phyloP scores from a whole-genome alignment of 2,329 filamentous ascomycete genomes.

The Dothideomycetes sp. region DNA sequence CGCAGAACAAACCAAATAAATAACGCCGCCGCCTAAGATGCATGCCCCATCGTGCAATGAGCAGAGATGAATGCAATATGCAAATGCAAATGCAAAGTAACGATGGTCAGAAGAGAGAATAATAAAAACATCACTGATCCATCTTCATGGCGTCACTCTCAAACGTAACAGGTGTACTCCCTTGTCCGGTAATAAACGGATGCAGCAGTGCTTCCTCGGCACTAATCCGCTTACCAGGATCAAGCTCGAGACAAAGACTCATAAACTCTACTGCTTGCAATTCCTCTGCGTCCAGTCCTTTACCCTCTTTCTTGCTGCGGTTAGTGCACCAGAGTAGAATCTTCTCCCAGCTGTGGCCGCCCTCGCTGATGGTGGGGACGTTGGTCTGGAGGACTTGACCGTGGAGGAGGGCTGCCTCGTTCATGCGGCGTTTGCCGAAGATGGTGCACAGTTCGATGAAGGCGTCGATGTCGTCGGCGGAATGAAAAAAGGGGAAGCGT shows the following conservation, averaged over 20 bases:
- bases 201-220: conserved; percentile 64
- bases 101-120: too few relatives aligned
- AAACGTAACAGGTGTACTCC: too few relatives aligned
- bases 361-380: conserved; percentile 78
- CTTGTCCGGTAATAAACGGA: conserved; percentile 42
- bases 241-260: conserved; percentile 61
- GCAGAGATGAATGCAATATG: too few relatives aligned
- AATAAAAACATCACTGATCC: too few relatives aligned
- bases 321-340: conserved; percentile 93
- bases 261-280: conserved; percentile 63
- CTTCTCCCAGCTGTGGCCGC: conserved; percentile 81
- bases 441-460: conserved; percentile 96
- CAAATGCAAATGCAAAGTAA: too few relatives aligned
- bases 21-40: too few relatives aligned
- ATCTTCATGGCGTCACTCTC: too few relatives aligned
- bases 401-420: conserved; percentile 67
- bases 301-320: conserved; percentile 44
- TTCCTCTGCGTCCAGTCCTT: conserved; percentile 54
- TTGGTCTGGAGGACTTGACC: conserved; percentile 87
- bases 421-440: conserved; percentile 80
- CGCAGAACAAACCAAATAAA: too few relatives aligned
- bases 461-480: conserved; percentile 92
- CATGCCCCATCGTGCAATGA: too few relatives aligned
- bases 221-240: conserved; percentile 62
- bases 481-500: conserved; percentile 97